A percentile compares a stretch with the other conserved stretches of the same genome.
Conservation (phyloP, 345 rosid genomes). For the Gossypium thurberi region DNA sequence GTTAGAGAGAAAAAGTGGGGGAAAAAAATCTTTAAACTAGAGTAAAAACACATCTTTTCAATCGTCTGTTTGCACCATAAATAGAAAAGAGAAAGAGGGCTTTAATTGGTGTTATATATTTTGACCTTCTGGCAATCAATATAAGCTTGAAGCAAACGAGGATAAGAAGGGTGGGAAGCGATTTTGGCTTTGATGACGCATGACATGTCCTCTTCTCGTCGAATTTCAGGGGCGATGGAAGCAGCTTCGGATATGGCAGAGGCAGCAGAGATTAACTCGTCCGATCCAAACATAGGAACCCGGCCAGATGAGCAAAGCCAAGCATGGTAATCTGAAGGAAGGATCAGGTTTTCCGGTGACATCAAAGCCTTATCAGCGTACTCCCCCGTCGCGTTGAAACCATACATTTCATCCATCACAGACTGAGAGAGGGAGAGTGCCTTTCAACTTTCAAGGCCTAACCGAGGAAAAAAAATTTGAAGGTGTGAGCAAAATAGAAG, state of each 20-base stretch:
- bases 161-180: conserved; percentile 75
- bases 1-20: neutral
- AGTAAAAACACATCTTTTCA: neutral
- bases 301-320: conserved; percentile 38
- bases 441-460: neutral
- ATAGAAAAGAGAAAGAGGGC: neutral
- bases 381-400: conserved; percentile 43
- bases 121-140: conserved; percentile 95
- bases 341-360: conserved; percentile 64
- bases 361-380: conserved; percentile 52
- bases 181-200: conserved; percentile 63
- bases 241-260: conserved; percentile 58
- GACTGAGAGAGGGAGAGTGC: neutral
- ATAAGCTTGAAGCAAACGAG: conserved; percentile 79
- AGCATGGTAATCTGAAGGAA: conserved; percentile 42
- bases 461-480: neutral
- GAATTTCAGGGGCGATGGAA: conserved; percentile 51
- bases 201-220: conserved; percentile 36
- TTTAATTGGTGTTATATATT: neutral
- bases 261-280: conserved; percentile 50
- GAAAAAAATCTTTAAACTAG: neutral
- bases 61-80: conserved; percentile 7
- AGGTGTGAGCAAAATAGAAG: neutral
- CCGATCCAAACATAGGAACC: conserved; percentile 56
- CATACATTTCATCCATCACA: conserved; percentile 77